These are phyloP conservation scores for Evansstolkia leycettana DNA, from an alignment of 495 filamentous ascomycete genomes.

Conservation along the genomic window DNA sequence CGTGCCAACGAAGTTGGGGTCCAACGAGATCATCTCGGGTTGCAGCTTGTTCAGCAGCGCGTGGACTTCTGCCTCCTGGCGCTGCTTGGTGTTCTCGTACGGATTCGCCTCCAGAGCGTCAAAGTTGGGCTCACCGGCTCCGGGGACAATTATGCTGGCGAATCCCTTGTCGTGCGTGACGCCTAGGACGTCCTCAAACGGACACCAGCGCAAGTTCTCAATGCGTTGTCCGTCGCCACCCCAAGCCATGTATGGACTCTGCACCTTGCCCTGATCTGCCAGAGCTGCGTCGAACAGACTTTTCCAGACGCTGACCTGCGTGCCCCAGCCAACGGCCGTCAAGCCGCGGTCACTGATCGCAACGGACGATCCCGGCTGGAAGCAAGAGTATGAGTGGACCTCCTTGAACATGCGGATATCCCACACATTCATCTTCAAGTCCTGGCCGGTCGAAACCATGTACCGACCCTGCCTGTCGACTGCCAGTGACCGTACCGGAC, in stretches of 20 bases:
- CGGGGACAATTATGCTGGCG: constrained; percentile 77
- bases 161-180: constrained; percentile 78
- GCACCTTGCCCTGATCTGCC: constrained; percentile 61
- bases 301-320: constrained; percentile 78
- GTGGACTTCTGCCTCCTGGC: constrained; percentile 87
- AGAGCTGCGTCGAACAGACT: constrained; percentile 65
- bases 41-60: constrained; percentile 82
- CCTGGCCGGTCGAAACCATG: constrained; percentile 90
- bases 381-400: constrained; percentile 80
- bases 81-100: constrained; percentile 88
- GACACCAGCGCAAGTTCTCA: constrained; percentile 80
- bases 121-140: constrained; percentile 92
- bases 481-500: constrained; percentile 78
- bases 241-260: constrained; percentile 87
- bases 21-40: constrained; percentile 91
- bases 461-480: constrained; percentile 85
- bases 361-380: constrained; percentile 71
- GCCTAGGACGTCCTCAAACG: constrained; percentile 86
- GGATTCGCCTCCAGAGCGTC: constrained; percentile 90
- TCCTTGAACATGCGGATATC: constrained; percentile 91
- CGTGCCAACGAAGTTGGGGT: constrained; percentile 81
- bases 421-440: constrained; percentile 88
- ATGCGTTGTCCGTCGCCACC: constrained; percentile 75
- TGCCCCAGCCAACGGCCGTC: constrained; percentile 86
- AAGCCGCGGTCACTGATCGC: constrained; percentile 80